These are phyloP conservation scores for Galerina marginata DNA, from an alignment of 768 basidiomycete genomes.

Conservation along the genomic window DNA sequence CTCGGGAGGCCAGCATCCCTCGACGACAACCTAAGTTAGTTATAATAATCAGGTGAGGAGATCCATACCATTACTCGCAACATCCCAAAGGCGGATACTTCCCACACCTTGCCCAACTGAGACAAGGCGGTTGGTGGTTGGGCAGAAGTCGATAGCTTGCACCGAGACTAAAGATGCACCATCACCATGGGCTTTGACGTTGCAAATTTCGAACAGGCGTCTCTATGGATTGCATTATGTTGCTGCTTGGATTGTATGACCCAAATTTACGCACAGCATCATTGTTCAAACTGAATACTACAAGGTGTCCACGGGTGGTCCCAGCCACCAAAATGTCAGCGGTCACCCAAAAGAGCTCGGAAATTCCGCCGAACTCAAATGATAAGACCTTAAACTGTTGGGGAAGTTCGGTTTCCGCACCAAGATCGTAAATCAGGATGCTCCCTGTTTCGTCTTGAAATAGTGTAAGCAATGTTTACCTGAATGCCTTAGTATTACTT, in stretches of 20 bases:
- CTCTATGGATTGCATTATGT: neutral
- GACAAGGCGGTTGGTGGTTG: too few relatives aligned
- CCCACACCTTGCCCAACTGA: too few relatives aligned
- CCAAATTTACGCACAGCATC: neutral
- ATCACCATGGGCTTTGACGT: neutral
- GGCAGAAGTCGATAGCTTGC: too few relatives aligned
- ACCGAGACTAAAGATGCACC: neutral
- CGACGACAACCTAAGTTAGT: neutral
- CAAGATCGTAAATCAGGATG: neutral
- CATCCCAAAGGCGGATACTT: too few relatives aligned
- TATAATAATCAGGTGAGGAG: neutral
- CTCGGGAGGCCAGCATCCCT: neutral
- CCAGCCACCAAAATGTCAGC: neutral
- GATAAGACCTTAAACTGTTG: neutral
- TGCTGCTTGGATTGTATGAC: neutral
- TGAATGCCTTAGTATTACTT: neutral
- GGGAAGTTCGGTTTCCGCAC: neutral
- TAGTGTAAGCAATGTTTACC: neutral
- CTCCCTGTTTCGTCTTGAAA: neutral
- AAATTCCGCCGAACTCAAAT: neutral
- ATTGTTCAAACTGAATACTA: neutral
- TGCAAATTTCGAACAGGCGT: neutral
- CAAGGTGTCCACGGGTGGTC: neutral
- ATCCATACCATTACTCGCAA: too few relatives aligned
- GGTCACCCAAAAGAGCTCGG: neutral